These are phyloP conservation scores for Misopates orontium DNA, from an alignment of 257 asterid genomes.

Conservation along the genomic window DNA sequence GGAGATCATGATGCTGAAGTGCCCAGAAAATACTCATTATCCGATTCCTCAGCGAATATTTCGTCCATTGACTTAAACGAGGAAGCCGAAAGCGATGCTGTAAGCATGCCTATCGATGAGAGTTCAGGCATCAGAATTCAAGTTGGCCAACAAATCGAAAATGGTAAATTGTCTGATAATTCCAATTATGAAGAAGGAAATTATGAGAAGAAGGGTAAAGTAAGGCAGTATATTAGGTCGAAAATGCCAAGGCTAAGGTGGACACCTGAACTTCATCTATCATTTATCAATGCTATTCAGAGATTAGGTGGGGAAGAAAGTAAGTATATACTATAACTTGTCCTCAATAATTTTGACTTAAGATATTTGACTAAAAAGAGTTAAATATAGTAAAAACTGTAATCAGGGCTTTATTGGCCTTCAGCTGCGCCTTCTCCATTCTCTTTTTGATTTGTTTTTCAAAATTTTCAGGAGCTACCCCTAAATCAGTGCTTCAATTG, in stretches of 20 bases:
- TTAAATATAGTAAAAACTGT: conserved; percentile 41
- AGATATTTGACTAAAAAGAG: too few relatives aligned
- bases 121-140: conserved; percentile 36
- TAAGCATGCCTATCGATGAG: conserved; percentile 29
- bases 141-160: too few relatives aligned
- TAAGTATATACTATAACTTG: too few relatives aligned
- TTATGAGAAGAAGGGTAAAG: conserved; percentile 42
- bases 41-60: conserved; percentile 43
- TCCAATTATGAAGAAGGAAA: too few relatives aligned
- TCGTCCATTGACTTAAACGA: conserved; percentile 71
- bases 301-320: conserved; percentile 96
- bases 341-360: too few relatives aligned
- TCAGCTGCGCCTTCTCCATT: too few relatives aligned
- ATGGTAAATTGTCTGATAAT: too few relatives aligned
- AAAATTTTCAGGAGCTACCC: conserved; percentile 78
- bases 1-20: too few relatives aligned
- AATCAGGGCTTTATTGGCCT: too few relatives aligned
- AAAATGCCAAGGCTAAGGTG: conserved; percentile 89
- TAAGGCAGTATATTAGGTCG: conserved; percentile 74
- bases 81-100: conserved; percentile 41
- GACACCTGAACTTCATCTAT: conserved; percentile 89
- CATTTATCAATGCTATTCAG: conserved; percentile 84
- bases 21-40: too few relatives aligned
- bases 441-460: too few relatives aligned
- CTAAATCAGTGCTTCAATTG: conserved; percentile 86